Base-by-base conservation (phyloP, 1,139 yeast species). In the Yamadazyma oceani region DNA sequence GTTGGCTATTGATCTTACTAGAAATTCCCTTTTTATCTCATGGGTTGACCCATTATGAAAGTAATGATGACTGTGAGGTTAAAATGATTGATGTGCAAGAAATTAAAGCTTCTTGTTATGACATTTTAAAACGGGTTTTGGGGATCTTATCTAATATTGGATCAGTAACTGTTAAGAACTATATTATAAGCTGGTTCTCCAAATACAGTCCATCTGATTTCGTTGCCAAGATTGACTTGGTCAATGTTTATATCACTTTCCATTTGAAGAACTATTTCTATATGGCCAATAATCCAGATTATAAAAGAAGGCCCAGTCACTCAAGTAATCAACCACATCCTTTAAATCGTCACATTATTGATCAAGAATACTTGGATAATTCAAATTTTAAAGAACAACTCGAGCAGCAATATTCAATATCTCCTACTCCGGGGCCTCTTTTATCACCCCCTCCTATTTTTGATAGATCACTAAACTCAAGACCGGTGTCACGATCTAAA, bases 241-340 rank as follows among this genome's bases (percentile, higher is more conserved):
- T 79, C 38, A 86, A 84, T 54, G 62, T 81, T 34, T 85, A 75
- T 60, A 72, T 84, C 26, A 80, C 86, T 0, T 82, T 80, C 49
- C 85, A 80, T 39, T 59, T 83, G 41, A 73, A 66, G 35, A 66
- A 62, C 38, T 66, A 64, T 42, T 65, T 57, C 36, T 58, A 58
- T 40, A 50, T 62, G 36, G 68, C 69, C 12, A 64, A 64, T 41
- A 64, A 64, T 34, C 68, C 70, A 1, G 58, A 52, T 24, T 41
- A 45, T 32, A 46, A 49, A 26, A 49, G 57, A 30, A 42, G 53
- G 16, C 11, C 22, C 5, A 27, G 17, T 16, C 17, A 26, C 2
- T 7, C 34, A 11, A 25, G 17, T 22, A 24, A 6, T 24, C 26
- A 11, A 10, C 26, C 6, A 6, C 26, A 21, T 13, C 8, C 21